phyloP scores from a whole-genome alignment of 768 basidiomycete genomes.

The Tricholoma sp. region DNA sequence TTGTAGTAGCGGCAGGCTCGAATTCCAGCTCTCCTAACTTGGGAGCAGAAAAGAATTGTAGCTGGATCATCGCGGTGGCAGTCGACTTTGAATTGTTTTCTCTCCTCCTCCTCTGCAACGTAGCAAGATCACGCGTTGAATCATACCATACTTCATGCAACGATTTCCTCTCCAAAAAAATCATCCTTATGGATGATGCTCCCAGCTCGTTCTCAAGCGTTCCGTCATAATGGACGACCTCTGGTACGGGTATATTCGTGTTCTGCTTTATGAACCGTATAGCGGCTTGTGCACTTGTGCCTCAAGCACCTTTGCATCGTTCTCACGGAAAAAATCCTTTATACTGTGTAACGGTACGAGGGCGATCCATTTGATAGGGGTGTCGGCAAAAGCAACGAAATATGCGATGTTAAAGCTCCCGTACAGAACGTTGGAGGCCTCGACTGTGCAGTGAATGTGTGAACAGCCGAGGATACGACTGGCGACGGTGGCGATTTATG shows the following conservation, averaged over 20 bases:
- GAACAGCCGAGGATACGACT: too few relatives aligned
- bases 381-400: too few relatives aligned
- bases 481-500: too few relatives aligned
- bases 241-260: neutral
- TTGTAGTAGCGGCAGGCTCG: neutral
- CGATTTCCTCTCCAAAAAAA: neutral
- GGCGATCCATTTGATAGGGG: too few relatives aligned
- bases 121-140: neutral
- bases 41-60: neutral
- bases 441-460: too few relatives aligned
- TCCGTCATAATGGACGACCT: neutral
- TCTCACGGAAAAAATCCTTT: too few relatives aligned
- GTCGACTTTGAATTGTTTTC: neutral
- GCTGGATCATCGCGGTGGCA: neutral
- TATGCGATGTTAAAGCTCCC: too few relatives aligned
- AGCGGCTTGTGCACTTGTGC: too few relatives aligned
- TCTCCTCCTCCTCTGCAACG: neutral
- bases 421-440: too few relatives aligned
- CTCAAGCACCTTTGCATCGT: too few relatives aligned
- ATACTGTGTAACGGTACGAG: too few relatives aligned
- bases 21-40: neutral
- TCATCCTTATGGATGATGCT: neutral
- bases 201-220: neutral
- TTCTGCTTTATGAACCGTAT: too few relatives aligned
- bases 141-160: neutral